Evolutionary conservation across 345 rosid species (phyloP), one percentile per base, ranked within the genome.

Genomic region (Alliaria petiolata): DNA sequence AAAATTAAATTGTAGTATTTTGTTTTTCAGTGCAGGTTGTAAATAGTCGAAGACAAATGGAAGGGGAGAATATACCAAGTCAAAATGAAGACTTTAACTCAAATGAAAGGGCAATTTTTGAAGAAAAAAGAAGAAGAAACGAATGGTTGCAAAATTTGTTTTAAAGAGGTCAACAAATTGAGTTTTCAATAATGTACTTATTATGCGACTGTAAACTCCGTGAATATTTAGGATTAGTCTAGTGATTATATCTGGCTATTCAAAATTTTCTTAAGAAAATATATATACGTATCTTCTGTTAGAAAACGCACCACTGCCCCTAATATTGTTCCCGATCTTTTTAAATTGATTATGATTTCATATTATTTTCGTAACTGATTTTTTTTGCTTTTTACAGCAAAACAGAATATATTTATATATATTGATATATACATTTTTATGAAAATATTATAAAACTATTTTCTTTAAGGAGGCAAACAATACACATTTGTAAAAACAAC

Each of bases 61-160:
- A 46, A 35, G 36, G 53, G 10, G 39, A 55, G 65, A 55, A 69
- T 53, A 69, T 76, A 62, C 40, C 38, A 30, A 62, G 79, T 76
- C 75, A 76, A 55, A 36, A 56, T 31, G 44, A 42, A 76, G 75
- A 76, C 75, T 38, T 52, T 67, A 60, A 45, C 60, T 43, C 25
- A 34, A 3, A 75, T 43, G 74, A 68, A 68, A 61, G 69, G 74
- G 43, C 78, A 52, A 26, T 25, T 52, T 43, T 52, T 68, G 56
- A 9, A 16, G 22, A 67, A 62, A n/a, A n/a, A n/a, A n/a, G n/a
- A n/a, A n/a, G 56, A 9, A 16, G 22, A 58, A 30, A 30, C 11
- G 67, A 49, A 74, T 74, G 71, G 71, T 65, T 57, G 47, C 46
- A 67, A 34, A 50, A 4, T 42, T 35, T 33, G 46, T 19, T 59